Evolutionary conservation across 129 eudicot species (phyloP), one percentile per base, ranked within the genome.

Genomic region (Pulicaria dysenterica): DNA sequence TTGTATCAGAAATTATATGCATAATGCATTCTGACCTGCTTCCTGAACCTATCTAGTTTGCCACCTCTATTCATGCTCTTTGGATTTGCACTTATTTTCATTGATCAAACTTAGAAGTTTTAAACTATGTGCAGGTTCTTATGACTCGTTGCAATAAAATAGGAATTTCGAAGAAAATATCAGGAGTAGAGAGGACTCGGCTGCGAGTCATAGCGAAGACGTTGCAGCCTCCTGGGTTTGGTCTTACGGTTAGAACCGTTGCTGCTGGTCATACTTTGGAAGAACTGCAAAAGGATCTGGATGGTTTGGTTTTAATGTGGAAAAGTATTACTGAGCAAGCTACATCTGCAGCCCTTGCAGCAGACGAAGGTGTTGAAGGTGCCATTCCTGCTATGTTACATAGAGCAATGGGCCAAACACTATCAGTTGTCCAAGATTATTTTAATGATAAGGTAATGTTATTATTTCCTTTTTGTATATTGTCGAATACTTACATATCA

Each of bases 361-460:
- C 97, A 14, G 97, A 95, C 83, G 99, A 95, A 86, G 99, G 97
- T 42, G 90, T 95, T 24, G 91, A 88, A 73, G 96, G 97, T 51
- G 93, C 97, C 68, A 82, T 88, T 83, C 97, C 97, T 71, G 96
- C 87, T 70, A 72, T 95, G 82, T 80, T 95, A 83, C 94, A 95
- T 72, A 84, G 83, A 79, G 97, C 99, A 41, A 90, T 95, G 99
- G 90, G 94, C 17, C 94, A 95, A 80, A 95, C 99, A 14, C 87
- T 95, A 48, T 86, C 89, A 31, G 94, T 95, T 78, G 99, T 83
- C 71, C 99, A 91, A 80, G 99, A 95, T 79, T 90, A 90, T 83
- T 95, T 95, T 59, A 90, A 77, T 75, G 84, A 88, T 73, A 88
- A 86, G 99, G 99, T 88, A 55, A 66, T 51, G 14, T 34, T 53